Base-by-base conservation (phyloP, 768 basidiomycete species). In the Pulveroboletus sp. region DNA sequence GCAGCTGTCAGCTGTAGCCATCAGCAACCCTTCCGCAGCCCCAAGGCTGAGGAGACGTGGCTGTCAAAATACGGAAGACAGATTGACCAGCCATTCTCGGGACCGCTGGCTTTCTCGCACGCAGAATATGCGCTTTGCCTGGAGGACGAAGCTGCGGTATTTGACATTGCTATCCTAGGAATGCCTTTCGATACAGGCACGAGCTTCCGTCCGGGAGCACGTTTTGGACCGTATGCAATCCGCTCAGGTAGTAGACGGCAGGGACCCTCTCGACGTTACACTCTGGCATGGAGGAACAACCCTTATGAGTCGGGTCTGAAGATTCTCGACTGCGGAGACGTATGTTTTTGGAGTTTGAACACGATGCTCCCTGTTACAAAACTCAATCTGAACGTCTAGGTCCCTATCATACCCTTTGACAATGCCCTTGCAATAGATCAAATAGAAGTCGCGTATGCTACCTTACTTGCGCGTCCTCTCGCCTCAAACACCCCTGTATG, bases 141-240 rank as follows among this genome's bases (percentile, higher is more conserved):
- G 9, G 62, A 63, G 39, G 53, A 61, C 15, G 59, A 58, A 53
- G 51, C 59, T 18, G 39, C 41, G 15, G 26, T 21, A 9, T 62
- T 61, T 27, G 61, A 93, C 65, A 81, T 94, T 46, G 90, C 87
- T 1, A 64, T 94, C 33, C 68, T 94, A 6, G 91, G 88, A 8
- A 80, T 88, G 73, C 87, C 87, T 0, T 89, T 89, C 57, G 86
- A 90, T 57, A 90, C 86, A 1, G 76, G 72, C 1, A 80, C 82
- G 10, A 63, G 66, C 1, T 79, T 73, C 51, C 68, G 78, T 6
- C 73, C 68, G 15, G 91, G 90, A 5, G 91, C 91, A 11, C 80
- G 92, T 8, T 94, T 94, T 69, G 92, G 92, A 8, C 91, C 91
- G 1, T 82, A 80, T 62, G 92, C 83, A 8, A 89, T 94, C 56